A percentile compares a stretch with the other conserved stretches of the same genome.
Conservation (phyloP, 495 filamentous ascomycete species). For the Penicillium antarcticum region DNA sequence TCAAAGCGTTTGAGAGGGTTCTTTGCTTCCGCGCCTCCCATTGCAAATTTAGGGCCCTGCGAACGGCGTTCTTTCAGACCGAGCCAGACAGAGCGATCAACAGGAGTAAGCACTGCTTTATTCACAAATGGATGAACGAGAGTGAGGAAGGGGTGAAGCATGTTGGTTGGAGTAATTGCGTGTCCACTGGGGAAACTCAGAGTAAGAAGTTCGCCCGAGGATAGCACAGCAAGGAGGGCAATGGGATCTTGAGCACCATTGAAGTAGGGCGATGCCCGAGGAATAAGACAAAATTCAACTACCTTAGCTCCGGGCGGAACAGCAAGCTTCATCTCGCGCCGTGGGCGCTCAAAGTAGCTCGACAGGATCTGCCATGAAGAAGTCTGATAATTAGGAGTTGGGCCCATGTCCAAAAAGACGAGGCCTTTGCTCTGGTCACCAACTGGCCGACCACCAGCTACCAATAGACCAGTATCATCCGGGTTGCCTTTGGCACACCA, state of each 20-base stretch:
- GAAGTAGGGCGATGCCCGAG: conserved; percentile 77
- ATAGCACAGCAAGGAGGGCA: conserved; percentile 71
- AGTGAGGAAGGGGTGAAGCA: conserved; percentile 77
- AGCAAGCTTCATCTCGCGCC: conserved; percentile 63
- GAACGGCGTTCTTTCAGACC: conserved; percentile 76
- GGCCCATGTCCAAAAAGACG: conserved; percentile 83
- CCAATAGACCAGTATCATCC: conserved; percentile 85
- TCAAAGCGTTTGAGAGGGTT: conserved; percentile 72
- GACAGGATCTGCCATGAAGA: conserved; percentile 81
- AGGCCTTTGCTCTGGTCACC: conserved; percentile 67
- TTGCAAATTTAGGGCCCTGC: conserved; percentile 69
- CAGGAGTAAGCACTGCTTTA: conserved; percentile 58
- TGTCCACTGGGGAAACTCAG: conserved; percentile 88
- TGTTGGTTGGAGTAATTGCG: conserved; percentile 85
- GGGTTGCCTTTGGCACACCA: conserved; percentile 94
- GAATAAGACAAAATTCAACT: conserved; percentile 78
- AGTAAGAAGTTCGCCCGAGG: conserved; percentile 83
- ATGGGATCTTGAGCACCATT: conserved; percentile 87
- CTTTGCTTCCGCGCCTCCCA: conserved; percentile 68
- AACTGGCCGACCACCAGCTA: conserved; percentile 73
- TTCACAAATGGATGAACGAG: conserved; percentile 87
- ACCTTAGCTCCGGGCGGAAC: conserved; percentile 78
- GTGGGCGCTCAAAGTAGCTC: conserved; percentile 70
- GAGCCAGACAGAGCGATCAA: conserved; percentile 80
- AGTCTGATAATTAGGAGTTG: conserved; percentile 85